Base-by-base conservation (phyloP, 805 yeast genomes). In the Cyberlindnera americana region DNA sequence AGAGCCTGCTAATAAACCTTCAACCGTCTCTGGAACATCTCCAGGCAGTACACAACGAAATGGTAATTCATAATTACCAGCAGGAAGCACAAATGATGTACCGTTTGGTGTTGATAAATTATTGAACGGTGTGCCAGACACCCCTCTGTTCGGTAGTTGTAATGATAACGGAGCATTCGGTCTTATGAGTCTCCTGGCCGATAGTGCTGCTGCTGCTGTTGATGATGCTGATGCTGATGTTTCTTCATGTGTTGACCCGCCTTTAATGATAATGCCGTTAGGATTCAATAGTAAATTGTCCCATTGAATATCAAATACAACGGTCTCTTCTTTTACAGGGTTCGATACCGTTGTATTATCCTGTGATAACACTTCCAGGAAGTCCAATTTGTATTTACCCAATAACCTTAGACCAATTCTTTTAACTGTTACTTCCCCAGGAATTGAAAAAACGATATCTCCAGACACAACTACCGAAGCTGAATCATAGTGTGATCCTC, bases 61-160 rank as follows among this genome's bases (percentile, higher is more conserved):
- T 0, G 97, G 97, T 41, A 90, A 70, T 54, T 84, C 93, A 57
- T 90, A 88, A 60, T 83, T 83, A 0, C 97, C 97, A 35, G 69
- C 74, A 2, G 69, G 73, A 34, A 83, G 62, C 11, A 66, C 60
- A 46, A 70, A 74, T 29, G 49, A 44, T 2, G 57, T 50, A 2
- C 60, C 59, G 16, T 35, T 45, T 1, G 52, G 53, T 1, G 52
- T 46, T 1, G 40, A 37, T 4, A 53, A 21, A 23, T 58, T 54
- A 22, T 46, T 50, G 38, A 56, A 62, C 6, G 69, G 69, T 0
- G 69, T 64, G 2, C 62, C 64, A 2, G 57, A 52, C 9, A 51
- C 48, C 3, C 64, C 65, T 31, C 53, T 47, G 2, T 41, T 46
- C 11, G 62, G 59, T 3, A 61, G 36, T 17, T 54, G 55, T 15